phyloP scores from a whole-genome alignment of 495 filamentous ascomycete species.

The Saxophila tyrrhenica region DNA sequence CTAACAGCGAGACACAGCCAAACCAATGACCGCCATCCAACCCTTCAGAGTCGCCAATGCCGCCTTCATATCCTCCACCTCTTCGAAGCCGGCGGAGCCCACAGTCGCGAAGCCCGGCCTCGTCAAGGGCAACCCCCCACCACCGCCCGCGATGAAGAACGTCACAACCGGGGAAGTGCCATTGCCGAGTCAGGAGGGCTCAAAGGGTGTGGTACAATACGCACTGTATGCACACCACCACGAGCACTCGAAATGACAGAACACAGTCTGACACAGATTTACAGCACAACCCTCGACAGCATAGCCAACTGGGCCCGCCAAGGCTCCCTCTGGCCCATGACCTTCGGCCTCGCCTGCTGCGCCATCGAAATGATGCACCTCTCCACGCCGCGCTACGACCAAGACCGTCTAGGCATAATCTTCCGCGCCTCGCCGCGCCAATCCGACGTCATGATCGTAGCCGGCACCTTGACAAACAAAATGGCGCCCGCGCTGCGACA shows the following conservation, averaged over 20 bases:
- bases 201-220: constrained; percentile 94
- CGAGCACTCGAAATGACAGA: not conserved
- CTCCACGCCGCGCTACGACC: constrained; percentile 89
- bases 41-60: constrained; percentile 42
- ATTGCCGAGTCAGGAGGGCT: constrained; percentile 80
- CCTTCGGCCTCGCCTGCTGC: constrained; percentile 93
- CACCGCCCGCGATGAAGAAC: constrained; percentile 33
- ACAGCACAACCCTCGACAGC: constrained; percentile 80
- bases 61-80: constrained; percentile 50
- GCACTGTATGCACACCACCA: constrained; percentile 57
- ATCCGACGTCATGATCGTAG: constrained; percentile 97
- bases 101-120: constrained; percentile 25
- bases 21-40: constrained; percentile 47
- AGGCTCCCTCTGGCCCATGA: constrained; percentile 93
- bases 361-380: constrained; percentile 98
- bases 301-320: constrained; percentile 93
- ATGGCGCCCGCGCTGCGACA: constrained; percentile 92
- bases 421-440: constrained; percentile 93
- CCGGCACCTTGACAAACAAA: constrained; percentile 93
- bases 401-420: constrained; percentile 91
- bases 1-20: too few relatives aligned
- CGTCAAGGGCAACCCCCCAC: constrained; percentile 25
- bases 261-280: constrained; percentile 5
- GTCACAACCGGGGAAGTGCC: constrained; percentile 64
- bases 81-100: constrained; percentile 44